Percentiles rank a stretch among this genome's conserved stretches.
Evolutionary conservation across 148 eudicot genomes (phyloP).

Genomic region (Hydrangea macrophylla): DNA sequence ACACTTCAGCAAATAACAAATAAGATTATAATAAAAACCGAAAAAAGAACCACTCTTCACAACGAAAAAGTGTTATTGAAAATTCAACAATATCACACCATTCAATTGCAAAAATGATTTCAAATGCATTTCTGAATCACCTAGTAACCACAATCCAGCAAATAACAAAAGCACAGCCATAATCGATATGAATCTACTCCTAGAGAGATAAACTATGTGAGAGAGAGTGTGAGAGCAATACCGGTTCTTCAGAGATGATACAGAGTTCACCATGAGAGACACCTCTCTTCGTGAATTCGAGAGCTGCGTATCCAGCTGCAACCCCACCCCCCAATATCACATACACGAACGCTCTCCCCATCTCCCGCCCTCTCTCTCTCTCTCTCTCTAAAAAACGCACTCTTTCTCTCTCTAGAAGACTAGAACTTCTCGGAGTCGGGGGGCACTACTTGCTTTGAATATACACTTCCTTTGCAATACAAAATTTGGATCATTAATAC

Average conservation of each 20-base stretch:
- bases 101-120: background rate
- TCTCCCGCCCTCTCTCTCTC: slow-evolving; percentile 15
- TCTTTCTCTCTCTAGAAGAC: background rate
- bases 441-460: background rate
- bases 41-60: no score
- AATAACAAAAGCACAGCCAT: no score
- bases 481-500: background rate
- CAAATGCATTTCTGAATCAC: no score
- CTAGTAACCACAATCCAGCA: background rate
- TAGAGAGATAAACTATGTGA: no score
- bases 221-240: slow-evolving; percentile 18
- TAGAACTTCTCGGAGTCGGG: background rate
- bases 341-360: slow-evolving; percentile 93
- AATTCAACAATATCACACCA: background rate
- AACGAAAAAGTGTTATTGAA: no score
- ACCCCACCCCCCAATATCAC: slow-evolving; percentile 96
- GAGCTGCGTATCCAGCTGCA: slow-evolving; percentile 96
- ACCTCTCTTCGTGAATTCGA: slow-evolving; percentile 67
- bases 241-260: slow-evolving; percentile 92
- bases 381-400: slow-evolving; percentile 6
- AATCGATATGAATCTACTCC: no score
- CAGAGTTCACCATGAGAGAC: slow-evolving; percentile 90
- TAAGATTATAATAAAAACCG: no score
- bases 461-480: background rate
- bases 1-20: no score